Conservation (phyloP, 768 basidiomycete genomes). For the Cyathus striatus region DNA sequence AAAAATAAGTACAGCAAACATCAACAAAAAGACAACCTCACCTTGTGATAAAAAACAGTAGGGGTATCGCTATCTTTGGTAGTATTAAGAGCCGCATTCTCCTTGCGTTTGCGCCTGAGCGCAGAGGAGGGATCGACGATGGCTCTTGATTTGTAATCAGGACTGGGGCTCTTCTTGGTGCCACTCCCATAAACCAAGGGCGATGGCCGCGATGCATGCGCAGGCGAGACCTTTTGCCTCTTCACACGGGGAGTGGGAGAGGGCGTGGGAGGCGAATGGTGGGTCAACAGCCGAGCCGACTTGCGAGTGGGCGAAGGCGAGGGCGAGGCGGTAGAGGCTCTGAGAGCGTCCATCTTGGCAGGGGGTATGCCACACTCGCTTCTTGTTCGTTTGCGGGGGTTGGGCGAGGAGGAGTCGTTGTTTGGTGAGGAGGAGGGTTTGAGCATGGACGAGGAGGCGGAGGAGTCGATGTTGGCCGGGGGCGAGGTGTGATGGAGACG, state of each 20-base stretch:
- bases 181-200: not conserved
- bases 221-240: not conserved
- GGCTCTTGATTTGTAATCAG: not conserved
- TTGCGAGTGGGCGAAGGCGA: not conserved
- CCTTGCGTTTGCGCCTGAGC: not conserved
- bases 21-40: not conserved
- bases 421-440: not conserved
- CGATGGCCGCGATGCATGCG: not conserved
- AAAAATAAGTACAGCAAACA: not conserved
- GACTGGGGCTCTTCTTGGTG: not conserved
- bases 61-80: no score
- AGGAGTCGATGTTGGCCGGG: not conserved
- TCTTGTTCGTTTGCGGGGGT: not conserved
- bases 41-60: not conserved
- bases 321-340: not conserved
- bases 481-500: not conserved
- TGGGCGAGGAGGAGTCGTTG: not conserved
- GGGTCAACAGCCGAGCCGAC: not conserved
- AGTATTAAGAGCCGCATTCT: not conserved
- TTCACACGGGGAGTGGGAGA: not conserved
- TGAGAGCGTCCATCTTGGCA: not conserved
- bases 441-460: not conserved
- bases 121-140: not conserved
- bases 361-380: not conserved
- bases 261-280: not conserved